Base-by-base conservation (phyloP, 1,284 basidiomycete genomes). In the Trichosporon ovoides region DNA sequence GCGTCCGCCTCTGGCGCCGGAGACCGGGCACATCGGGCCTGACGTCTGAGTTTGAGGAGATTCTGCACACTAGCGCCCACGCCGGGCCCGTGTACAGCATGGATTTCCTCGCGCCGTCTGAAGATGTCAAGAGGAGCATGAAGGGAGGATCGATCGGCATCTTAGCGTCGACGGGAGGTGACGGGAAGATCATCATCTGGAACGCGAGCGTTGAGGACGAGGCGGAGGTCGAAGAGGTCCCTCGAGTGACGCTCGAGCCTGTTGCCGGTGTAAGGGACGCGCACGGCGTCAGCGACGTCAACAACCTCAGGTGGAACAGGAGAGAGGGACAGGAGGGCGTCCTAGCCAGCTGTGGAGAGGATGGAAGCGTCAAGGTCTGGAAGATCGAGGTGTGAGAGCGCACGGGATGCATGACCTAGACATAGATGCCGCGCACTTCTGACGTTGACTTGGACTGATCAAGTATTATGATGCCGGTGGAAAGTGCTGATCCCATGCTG, bases 261-360 rank as follows among this genome's bases (percentile, higher is more conserved):
- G 57, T 73, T 12, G 66, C 70, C 20, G 70, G 66, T 7, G 54
- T 67, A 19, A 63, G 69, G 43, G 68, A 71, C n/a, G 69, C 74
- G 2, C 74, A 76, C 66, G 81, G 79, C 7, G 80, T 80, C 4
- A 74, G 76, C 19, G 83, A 84, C 66, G 75, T 84, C 59, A 84
- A 84, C 68, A 74, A 73, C 53, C 75, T 83, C 18, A 67, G 73
- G 14, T 84, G 81, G 81, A 82, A 81, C 64, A 66, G n/a, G 43
- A 53, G 75, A n/a, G 67, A 70, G 22, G 69, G 68, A 51, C 64
- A 69, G n/a, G 55, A 65, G 16, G 73, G 79, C 9, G 57, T 83
- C 58, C 70, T 84, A 18, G 81, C 81, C 0, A 81, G 79, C 55
- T 80, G 80, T 10, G 83, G 80, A 7, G 83, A 84, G 64, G 83